Percentiles rank a stretch among this genome's conserved stretches.
Conservation (phyloP, 2,329 filamentous ascomycete species). For the Passalora sequoiae region DNA sequence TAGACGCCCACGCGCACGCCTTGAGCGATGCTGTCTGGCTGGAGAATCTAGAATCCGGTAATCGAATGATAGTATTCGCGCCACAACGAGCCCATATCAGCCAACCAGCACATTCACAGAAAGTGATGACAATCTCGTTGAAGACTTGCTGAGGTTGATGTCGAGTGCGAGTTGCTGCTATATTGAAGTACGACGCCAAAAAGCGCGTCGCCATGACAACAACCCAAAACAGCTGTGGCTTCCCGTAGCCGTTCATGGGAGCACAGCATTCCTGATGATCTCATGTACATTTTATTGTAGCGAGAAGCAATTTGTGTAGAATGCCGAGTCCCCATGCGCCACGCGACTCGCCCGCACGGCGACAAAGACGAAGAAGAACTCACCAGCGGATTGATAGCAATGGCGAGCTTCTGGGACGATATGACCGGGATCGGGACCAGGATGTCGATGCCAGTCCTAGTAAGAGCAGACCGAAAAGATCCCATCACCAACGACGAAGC, state of each 20-base stretch:
- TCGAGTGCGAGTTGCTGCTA: no score
- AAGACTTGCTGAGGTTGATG: no score
- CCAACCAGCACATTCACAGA: no score
- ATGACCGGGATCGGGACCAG: conserved; percentile 13
- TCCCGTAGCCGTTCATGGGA: neutral
- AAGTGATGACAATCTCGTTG: no score
- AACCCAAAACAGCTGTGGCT: neutral
- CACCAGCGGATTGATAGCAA: conserved; percentile 31
- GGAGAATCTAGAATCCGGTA: no score
- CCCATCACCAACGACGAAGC: conserved; percentile 12
- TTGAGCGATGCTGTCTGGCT: no score
- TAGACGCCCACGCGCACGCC: no score
- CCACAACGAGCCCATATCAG: no score
- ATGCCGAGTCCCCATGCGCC: conserved; percentile 10
- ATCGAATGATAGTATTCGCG: no score
- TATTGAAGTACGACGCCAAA: no score
- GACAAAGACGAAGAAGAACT: conserved; percentile 18
- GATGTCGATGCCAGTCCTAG: conserved; percentile 9
- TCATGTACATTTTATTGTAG: neutral
- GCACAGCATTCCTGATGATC: conserved; percentile 5
- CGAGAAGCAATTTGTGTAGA: no score
- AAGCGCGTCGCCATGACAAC: conserved; percentile 4
- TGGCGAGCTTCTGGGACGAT: conserved; percentile 27
- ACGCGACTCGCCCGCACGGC: conserved; percentile 27
- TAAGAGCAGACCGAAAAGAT: conserved; percentile 11